Evolutionary conservation across 1,139 yeast genomes (phyloP), one percentile per base, ranked within the genome.

Genomic region (Trichomonascaceae sp.): DNA sequence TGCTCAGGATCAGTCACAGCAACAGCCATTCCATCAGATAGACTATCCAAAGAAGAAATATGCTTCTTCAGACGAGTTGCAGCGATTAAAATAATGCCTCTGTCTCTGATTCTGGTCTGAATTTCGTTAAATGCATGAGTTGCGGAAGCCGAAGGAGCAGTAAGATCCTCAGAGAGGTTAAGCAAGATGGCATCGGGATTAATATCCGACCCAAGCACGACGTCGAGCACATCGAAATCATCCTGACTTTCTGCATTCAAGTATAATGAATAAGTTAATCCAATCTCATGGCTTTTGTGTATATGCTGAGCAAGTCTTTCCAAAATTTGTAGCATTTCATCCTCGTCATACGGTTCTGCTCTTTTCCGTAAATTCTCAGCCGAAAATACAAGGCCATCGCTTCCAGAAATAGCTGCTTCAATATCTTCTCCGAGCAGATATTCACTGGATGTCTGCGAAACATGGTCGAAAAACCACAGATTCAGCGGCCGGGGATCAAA

Each of bases 371-470:
- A 45, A 15, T n/a, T 36, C 10, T 32, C 27, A 18, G 57, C 51
- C 20, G 49, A 52, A 51, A 57, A 61, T 9, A 61, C 55, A 15
- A 63, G 51, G 1, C 66, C 66, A 36, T 63, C 66, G 7, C 64
- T 59, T 5, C 66, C 66, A n/a, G 63, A 55, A 10, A 59, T 58
- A 1, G 61, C 63, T 3, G 65, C 66, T 45, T 63, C 66, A 20
- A 60, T 44, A 46, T 60, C 62, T 49, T 63, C 66, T 13, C 63
- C 66, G 9, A 63, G 54, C 19, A 62, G 50, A 47, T 61, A 62
- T 9, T 57, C 60, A 19, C 36, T 24, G 36, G 36, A 20, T 30
- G 55, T 45, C 19, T 47, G 18, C 7, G 45, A 22, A 22, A 20
- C 19, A 22, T 48, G 50, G 20, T 47, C 52, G 41, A 55, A 53